Conservation (phyloP, 495 filamentous ascomycete species). For the Podospora australis region DNA sequence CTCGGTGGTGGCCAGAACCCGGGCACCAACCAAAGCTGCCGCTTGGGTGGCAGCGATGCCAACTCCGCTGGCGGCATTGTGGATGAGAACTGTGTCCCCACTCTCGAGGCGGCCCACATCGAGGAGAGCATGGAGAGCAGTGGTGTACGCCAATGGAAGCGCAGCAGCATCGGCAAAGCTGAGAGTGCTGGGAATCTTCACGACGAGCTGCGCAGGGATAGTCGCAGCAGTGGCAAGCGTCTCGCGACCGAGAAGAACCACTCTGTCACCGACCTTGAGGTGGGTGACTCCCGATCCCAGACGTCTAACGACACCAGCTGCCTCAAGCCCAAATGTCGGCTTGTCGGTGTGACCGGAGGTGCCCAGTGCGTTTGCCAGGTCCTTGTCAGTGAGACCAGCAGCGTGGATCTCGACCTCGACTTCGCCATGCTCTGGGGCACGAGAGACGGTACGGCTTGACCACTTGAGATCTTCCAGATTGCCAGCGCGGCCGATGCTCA, state of each 20-base stretch:
- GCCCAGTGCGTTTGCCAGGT: constrained; percentile 32
- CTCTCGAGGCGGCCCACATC: no score
- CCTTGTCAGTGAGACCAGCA: constrained; percentile 36
- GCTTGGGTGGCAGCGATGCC: constrained; percentile 44
- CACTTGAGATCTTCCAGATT: not conserved
- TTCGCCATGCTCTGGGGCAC: not conserved
- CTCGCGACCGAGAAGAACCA: no score
- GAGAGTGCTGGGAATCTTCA: constrained; percentile 29
- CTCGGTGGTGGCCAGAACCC: constrained; percentile 42
- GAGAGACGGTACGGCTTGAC: not conserved
- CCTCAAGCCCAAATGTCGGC: constrained; percentile 23
- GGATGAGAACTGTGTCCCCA: constrained; percentile 46
- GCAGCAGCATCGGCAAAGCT: constrained; percentile 38
- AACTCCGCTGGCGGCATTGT: constrained; percentile 38
- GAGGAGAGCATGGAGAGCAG: no score
- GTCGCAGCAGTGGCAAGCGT: no score
- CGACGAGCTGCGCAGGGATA: no score
- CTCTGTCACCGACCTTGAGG: not conserved
- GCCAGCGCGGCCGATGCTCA: not conserved
- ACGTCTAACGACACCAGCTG: not conserved
- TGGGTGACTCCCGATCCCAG: not conserved
- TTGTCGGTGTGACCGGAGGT: constrained; percentile 28
- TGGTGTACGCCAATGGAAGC: constrained; percentile 36
- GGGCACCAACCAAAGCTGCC: constrained; percentile 32
- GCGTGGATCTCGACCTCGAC: constrained; percentile 26